Base-by-base conservation (phyloP, 2,329 filamentous ascomycete genomes). In the Elsinoe perseae region DNA sequence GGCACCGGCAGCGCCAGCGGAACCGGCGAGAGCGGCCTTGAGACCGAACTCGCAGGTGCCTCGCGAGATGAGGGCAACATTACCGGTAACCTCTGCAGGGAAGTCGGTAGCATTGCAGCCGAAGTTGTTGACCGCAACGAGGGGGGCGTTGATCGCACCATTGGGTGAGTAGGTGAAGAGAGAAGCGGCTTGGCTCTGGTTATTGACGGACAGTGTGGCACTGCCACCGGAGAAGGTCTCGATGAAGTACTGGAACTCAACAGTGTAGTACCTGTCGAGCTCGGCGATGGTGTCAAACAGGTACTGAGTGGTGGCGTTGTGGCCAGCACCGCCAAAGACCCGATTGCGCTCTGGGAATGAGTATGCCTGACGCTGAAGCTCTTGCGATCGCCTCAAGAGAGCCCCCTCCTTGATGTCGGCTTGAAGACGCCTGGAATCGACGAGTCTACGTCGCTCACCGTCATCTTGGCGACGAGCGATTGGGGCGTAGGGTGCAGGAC, bases 11-110 rank as follows among this genome's bases (percentile, higher is more conserved):
- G 88, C 88, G 18, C 87, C 86, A 1, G 85, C 85, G 50, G 74
- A 76, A 40, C 83, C 85, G 4, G 88, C 87, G 12, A 80, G 72
- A 54, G 77, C 77, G 1, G 85, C 85, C 73, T 93, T 93, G 58
- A 77, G 70, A 9, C 83, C 86, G 62, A 92, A 93, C 6, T 81
- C 62, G 66, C 88, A 93, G 1, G 71, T 75, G 54, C 88, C 88
- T 56, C 88, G 83, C 27, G 77, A 75, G 61, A 93, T 78, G 34
- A 93, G 75, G 8, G 85, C 87, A 58, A 93, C 84, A 57, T 81
- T 81, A 50, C 82, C 85, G 8, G 73, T 68, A 3, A 85, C 72
- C 1, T 73, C 69, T 1, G 75, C 64, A 1, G 86, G 80, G 66
- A 82, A 91, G 69, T 91, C 85, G 2, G 76, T 73, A 10, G 74